Percentiles rank a stretch among this genome's conserved stretches.
Conservation (phyloP, 2,329 filamentous ascomycete species). For the Trichoderma sp. region DNA sequence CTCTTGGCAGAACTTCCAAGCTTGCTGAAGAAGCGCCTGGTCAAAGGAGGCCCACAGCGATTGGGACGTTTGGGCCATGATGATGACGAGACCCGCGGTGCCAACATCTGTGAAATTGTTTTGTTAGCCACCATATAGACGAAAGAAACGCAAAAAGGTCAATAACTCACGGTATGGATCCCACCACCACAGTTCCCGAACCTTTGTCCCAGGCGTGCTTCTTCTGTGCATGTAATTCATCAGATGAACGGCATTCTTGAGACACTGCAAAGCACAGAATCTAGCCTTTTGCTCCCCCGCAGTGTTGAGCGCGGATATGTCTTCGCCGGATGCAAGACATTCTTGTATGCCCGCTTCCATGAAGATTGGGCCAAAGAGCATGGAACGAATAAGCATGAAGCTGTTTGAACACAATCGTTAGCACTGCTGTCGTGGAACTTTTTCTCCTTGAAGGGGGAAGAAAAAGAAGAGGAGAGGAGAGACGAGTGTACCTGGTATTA, state of each 20-base stretch:
- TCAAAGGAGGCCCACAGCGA: conserved; percentile 10
- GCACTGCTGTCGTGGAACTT: background rate
- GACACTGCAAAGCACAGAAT: conserved; percentile 37
- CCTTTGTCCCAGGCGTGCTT: conserved; percentile 27
- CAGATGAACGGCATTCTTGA: conserved; percentile 35
- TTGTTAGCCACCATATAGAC: background rate
- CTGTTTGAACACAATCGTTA: background rate
- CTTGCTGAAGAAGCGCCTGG: background rate
- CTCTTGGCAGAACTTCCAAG: conserved; percentile 25
- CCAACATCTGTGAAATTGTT: conserved; percentile 24
- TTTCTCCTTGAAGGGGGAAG: background rate
- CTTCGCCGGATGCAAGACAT: background rate
- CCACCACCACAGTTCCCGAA: conserved; percentile 42
- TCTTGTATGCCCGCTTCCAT: conserved; percentile 32
- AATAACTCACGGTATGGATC: conserved; percentile 7
- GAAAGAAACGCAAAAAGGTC: background rate
- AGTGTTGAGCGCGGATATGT: conserved; percentile 16
- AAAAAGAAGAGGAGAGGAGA: background rate
- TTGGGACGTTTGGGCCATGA: conserved; percentile 25
- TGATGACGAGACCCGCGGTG: conserved; percentile 28
- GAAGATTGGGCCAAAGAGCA: conserved; percentile 29
- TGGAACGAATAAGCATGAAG: conserved; percentile 26
- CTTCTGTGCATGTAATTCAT: conserved; percentile 34
- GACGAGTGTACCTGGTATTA: background rate
- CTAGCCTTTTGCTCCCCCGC: conserved; percentile 13